Base-by-base conservation (phyloP, 139 green algal genomes). In the Mychonastes homosphaera region DNA sequence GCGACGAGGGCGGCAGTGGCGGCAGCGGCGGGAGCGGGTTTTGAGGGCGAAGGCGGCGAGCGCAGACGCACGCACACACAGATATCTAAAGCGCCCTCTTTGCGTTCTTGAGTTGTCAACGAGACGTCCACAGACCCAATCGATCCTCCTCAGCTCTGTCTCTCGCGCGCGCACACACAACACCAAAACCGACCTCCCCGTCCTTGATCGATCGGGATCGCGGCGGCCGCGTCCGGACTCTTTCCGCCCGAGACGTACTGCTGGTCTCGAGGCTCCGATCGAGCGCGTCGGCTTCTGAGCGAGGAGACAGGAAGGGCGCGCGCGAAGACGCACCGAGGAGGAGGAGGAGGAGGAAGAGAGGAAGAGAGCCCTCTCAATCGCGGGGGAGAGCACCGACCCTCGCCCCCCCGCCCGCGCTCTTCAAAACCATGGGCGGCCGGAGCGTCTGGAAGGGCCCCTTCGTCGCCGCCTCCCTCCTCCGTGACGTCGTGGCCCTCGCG, bases 391-490 rank as follows among this genome's bases (percentile, higher is more conserved):
- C 36, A 10, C 36, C 13, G 13, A 18, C 41, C 44, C 21, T 21
- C 52, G 56, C 56, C 52, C 36, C 9, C 4, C 12, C 33, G 6
- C 26, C 48, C 23, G 58, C 18, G 36, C 30, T 15, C 6, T 5
- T 12, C 19, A 43, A 28, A 29, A 32, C 24, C 12, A 61, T 54
- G 50, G 61, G 61, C 23, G 50, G 61, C 5, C 65, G 76, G 2
- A 58, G 69, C 16, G 53, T 57, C 1, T 83, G 76, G 76, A 83
- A 83, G n/a, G 76, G 76, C 3, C 76, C 76, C 0, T 83, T 72
- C 21, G 76, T 83, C 33, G 69, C 71, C 0, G 71, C 79, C 1
- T 64, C 29, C n/a, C 38, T 83, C 24, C 59, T 83, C 18, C 52
- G 71, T 27, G 74, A 77, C 15, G 68, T 80, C 2, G 66, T 80